Percentiles rank a stretch among this genome's conserved stretches.
Evolutionary conservation across 129 eudicot genomes (phyloP).

Genomic region (Saposhnikovia divaricata): DNA sequence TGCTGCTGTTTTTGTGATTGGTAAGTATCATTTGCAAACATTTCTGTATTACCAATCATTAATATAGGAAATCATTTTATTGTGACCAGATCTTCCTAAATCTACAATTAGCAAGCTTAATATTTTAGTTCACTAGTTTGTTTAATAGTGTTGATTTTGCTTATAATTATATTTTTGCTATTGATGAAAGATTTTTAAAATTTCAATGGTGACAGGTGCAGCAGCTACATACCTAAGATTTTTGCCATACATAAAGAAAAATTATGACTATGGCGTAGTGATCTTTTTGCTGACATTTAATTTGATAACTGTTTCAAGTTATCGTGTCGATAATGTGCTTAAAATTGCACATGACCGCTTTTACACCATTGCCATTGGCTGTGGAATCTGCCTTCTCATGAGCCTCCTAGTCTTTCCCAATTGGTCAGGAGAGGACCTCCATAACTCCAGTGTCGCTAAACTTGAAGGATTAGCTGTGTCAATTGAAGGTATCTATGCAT

Average conservation of each 20-base stretch:
- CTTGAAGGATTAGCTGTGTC: conserved; percentile 77
- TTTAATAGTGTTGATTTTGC: not conserved
- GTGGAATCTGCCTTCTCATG: conserved; percentile 77
- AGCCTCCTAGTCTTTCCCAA: conserved; percentile 68
- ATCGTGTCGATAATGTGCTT: conserved; percentile 59
- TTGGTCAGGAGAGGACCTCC: conserved; percentile 98
- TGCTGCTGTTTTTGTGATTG: conserved; percentile 56
- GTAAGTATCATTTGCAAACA: conserved; percentile 21
- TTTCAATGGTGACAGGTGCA: conserved; percentile 41
- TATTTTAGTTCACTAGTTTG: not conserved
- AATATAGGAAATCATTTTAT: not conserved
- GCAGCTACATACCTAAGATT: conserved; percentile 67
- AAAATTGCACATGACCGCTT: conserved; percentile 62
- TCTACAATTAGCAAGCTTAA: not conserved
- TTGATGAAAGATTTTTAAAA: not conserved
- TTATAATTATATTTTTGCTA: not conserved
- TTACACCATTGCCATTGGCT: conserved; percentile 70
- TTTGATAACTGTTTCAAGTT: conserved; percentile 77
- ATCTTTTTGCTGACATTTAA: conserved; percentile 85
- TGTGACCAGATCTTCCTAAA: not conserved
- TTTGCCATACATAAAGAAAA: conserved; percentile 74
- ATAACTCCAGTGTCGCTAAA: conserved; percentile 53
- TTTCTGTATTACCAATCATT: not conserved
- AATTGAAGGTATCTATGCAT: conserved; percentile 46
- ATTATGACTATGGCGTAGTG: conserved; percentile 82